Evolutionary conservation across 805 yeast genomes (phyloP).

Genomic region (Cephaloascus albidus): DNA sequence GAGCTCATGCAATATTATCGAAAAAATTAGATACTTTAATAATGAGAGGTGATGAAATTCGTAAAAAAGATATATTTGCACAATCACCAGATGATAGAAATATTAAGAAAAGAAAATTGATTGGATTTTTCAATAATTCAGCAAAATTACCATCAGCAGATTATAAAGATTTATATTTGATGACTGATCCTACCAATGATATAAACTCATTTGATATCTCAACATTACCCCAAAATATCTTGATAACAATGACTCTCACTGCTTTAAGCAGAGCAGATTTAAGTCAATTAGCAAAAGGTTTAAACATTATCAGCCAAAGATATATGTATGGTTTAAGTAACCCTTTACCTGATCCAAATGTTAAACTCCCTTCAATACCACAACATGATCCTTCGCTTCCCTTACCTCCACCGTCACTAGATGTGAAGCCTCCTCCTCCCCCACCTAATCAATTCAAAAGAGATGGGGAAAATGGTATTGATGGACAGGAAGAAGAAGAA

Average conservation of each 20-base stretch:
- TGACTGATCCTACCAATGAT: constrained; percentile 53
- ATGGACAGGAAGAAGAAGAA: constrained; percentile 10
- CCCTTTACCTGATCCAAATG: constrained; percentile 9
- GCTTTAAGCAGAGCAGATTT: constrained; percentile 52
- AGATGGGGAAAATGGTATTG: not conserved
- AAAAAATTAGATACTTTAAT: constrained; percentile 19
- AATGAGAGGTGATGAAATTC: constrained; percentile 27
- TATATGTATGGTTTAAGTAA: constrained; percentile 37
- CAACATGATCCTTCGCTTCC: not conserved
- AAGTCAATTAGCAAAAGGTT: constrained; percentile 48
- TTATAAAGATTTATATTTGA: constrained; percentile 58
- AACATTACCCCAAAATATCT: constrained; percentile 52
- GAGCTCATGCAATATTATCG: constrained; percentile 16
- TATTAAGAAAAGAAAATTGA: constrained; percentile 27
- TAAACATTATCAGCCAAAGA: constrained; percentile 62
- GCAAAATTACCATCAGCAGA: constrained; percentile 20
- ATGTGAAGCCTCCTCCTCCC: constrained; percentile 5
- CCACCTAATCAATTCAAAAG: not conserved
- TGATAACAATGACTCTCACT: constrained; percentile 54
- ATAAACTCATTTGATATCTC: constrained; percentile 63
- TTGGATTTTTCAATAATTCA: constrained; percentile 26
- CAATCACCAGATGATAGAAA: constrained; percentile 17
- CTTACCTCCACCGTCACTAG: constrained; percentile 8
- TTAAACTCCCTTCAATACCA: not conserved
- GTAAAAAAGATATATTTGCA: constrained; percentile 26